Evolutionary conservation across 164 flowering plant genomes (phyloP).

Genomic region (Saururus chinensis): DNA sequence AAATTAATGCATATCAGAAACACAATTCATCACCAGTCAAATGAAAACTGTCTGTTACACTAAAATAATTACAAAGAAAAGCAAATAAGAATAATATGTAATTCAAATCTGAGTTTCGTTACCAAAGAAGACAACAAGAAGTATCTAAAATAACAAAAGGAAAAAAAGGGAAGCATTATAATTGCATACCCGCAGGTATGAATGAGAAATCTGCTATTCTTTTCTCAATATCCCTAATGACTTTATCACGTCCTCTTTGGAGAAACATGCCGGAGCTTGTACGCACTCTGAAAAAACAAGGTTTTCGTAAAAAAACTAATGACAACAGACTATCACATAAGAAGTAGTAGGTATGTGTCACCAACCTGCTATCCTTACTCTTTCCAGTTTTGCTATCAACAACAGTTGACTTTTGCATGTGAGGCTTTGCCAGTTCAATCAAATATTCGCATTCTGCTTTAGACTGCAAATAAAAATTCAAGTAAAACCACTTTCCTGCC

Average conservation of each 20-base stretch:
- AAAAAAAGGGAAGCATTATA: background rate
- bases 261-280: constrained; percentile 95
- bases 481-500: too few species aligned
- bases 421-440: constrained; percentile 67
- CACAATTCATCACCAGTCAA: background rate
- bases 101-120: background rate
- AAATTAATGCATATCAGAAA: background rate
- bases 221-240: constrained; percentile 61
- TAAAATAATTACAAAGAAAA: too few species aligned
- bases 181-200: constrained; percentile 74
- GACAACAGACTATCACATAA: background rate
- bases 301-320: constrained; percentile 1
- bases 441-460: constrained; percentile 83
- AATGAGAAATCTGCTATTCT: constrained; percentile 84
- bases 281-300: constrained; percentile 48
- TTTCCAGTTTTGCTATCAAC: constrained; percentile 77
- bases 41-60: background rate
- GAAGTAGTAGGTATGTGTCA: constrained; percentile 1
- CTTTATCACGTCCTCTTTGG: constrained; percentile 65
- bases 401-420: constrained; percentile 80
- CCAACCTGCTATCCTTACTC: constrained; percentile 86
- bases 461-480: constrained; percentile 33
- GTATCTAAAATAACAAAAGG: background rate
- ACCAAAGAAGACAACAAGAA: background rate
- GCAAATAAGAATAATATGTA: background rate